These are phyloP conservation scores for Arachis hypogaea DNA, from an alignment of 306 rosid species.

Conservation along the genomic window DNA sequence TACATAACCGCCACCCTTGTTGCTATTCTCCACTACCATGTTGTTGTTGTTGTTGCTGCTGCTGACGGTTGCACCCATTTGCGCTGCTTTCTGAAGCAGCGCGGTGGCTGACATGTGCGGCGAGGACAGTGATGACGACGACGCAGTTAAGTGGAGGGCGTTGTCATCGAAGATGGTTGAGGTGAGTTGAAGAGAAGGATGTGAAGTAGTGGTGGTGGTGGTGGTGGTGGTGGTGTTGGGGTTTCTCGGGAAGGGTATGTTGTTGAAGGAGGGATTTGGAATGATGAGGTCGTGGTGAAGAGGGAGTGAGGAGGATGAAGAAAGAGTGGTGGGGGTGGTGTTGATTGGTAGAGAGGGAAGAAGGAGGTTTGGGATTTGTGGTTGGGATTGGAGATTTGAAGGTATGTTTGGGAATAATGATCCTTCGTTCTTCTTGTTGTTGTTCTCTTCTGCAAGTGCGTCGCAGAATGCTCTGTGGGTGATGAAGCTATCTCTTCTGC, in stretches of 20 bases:
- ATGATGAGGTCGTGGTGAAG: constrained; percentile 46
- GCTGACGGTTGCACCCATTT: constrained; percentile 82
- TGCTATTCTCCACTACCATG: not conserved
- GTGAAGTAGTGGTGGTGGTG: constrained; percentile 19
- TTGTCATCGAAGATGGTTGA: constrained; percentile 47
- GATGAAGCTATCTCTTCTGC: constrained; percentile 93
- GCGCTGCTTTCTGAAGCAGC: constrained; percentile 77
- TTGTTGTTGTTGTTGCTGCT: not conserved
- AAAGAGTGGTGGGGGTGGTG: constrained; percentile 36
- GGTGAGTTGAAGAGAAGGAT: constrained; percentile 44
- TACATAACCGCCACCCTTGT: not conserved
- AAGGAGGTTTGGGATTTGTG: constrained; percentile 48
- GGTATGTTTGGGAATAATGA: constrained; percentile 41
- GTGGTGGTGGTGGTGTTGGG: constrained; percentile 13
- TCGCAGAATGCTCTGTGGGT: constrained; percentile 96
- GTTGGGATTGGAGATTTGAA: constrained; percentile 45
- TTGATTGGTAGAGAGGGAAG: constrained; percentile 48
- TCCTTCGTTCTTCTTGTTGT: constrained; percentile 52
- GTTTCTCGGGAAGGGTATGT: constrained; percentile 34
- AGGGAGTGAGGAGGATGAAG: constrained; percentile 31
- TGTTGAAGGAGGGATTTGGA: constrained; percentile 43
- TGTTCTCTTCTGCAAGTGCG: constrained; percentile 76
- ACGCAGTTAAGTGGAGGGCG: constrained; percentile 29
- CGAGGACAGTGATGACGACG: constrained; percentile 2
- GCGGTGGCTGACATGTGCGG: constrained; percentile 82